Evolutionary conservation across 257 asterid species (phyloP).

Genomic region (Anisodus acutangulus): DNA sequence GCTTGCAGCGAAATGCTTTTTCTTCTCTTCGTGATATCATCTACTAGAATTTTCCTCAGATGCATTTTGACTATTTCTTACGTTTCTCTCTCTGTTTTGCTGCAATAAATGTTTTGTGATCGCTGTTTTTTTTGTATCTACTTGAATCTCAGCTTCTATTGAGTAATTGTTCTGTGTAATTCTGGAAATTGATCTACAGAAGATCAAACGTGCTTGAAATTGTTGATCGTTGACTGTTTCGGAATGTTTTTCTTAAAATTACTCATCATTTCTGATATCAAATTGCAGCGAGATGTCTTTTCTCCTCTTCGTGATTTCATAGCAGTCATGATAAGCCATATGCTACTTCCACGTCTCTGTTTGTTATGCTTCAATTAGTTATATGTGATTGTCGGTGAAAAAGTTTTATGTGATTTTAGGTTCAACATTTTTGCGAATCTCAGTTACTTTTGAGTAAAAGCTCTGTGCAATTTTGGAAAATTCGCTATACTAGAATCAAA

Average conservation of each 20-base stretch:
- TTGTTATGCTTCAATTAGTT: conserved; percentile 19
- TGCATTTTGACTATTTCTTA: background rate
- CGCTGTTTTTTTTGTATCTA: background rate
- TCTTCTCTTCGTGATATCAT: background rate
- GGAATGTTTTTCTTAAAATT: background rate
- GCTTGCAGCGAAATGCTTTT: background rate
- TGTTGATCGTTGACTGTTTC: background rate
- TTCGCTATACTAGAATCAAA: background rate
- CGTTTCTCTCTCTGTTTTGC: background rate
- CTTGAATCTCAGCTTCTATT: background rate
- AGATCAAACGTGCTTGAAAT: background rate
- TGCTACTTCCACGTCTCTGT: conserved; percentile 26
- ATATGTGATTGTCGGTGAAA: background rate
- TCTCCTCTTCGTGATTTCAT: conserved; percentile 11
- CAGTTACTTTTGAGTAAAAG: background rate
- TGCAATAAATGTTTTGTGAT: background rate
- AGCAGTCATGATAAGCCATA: background rate
- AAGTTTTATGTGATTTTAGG: background rate
- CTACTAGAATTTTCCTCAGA: background rate
- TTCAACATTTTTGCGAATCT: background rate
- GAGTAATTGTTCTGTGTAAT: background rate
- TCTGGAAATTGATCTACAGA: background rate
- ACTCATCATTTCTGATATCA: conserved; percentile 5
- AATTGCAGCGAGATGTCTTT: background rate
- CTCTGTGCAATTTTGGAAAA: background rate